These are phyloP conservation scores for Albugo candida DNA, from an alignment of 352 stramenopile genomes.

Conservation along the genomic window DNA sequence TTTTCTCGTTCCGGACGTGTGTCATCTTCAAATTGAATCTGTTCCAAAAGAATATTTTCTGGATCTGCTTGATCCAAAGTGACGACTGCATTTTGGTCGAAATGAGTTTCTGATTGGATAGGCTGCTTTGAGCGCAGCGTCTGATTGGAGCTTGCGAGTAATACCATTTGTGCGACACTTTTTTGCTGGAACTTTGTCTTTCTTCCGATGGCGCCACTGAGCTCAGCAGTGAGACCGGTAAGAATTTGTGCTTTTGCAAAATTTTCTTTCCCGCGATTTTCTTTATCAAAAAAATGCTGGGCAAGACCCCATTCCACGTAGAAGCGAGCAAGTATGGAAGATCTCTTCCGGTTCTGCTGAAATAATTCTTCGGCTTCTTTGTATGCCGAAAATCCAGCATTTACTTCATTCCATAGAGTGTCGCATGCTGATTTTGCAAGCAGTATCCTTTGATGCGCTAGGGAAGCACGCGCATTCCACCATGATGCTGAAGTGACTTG, in stretches of 20 bases:
- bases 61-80: constrained; percentile 76
- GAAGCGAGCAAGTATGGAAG: too few relatives aligned
- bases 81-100: constrained; percentile 51
- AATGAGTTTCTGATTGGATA: constrained; percentile 37
- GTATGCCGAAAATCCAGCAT: too few relatives aligned
- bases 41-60: constrained; percentile 83
- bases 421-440: too few relatives aligned
- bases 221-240: constrained; percentile 63
- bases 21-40: constrained; percentile 73
- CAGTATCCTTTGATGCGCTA: too few relatives aligned
- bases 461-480: too few relatives aligned
- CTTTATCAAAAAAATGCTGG: constrained; percentile 83
- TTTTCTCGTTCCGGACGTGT: constrained; percentile 42
- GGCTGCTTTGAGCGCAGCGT: too few relatives aligned
- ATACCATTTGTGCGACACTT: constrained; percentile 76
- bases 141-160: constrained; percentile 12
- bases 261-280: constrained; percentile 74
- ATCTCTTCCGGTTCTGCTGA: constrained; percentile 19
- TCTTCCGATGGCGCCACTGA: constrained; percentile 86
- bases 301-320: constrained; percentile 90
- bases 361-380: not conserved
- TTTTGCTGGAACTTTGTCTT: constrained; percentile 91
- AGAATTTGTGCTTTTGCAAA: constrained; percentile 76
- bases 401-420: too few relatives aligned
- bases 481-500: too few relatives aligned